These are phyloP conservation scores for Nigrograna mackinnonii DNA, from an alignment of 2,329 filamentous ascomycete genomes.

Conservation along the genomic window DNA sequence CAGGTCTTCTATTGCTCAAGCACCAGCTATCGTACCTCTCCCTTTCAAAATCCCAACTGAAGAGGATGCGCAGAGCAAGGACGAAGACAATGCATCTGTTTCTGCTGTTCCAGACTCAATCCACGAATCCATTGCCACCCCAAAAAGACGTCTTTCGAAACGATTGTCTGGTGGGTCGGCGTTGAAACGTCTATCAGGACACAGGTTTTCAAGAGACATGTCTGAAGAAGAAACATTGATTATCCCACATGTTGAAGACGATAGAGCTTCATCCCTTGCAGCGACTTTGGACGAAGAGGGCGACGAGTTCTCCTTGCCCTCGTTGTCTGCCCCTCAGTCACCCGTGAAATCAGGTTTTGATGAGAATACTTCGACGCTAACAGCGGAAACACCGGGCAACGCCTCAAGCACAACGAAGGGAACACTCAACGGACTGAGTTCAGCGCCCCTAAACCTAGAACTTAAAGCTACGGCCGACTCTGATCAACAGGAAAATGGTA, in stretches of 20 bases:
- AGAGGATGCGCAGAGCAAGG: slow-evolving; percentile 46
- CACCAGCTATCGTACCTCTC: slow-evolving; percentile 62
- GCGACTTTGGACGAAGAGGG: slow-evolving; percentile 65
- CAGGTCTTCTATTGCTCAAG: slow-evolving; percentile 39
- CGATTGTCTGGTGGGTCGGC: slow-evolving; percentile 33
- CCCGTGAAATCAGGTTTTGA: slow-evolving; percentile 20
- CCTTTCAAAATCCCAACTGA: slow-evolving; percentile 65
- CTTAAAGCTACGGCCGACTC: not conserved
- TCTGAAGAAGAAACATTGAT: slow-evolving; percentile 41
- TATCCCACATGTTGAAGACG: slow-evolving; percentile 37
- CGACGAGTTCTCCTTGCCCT: slow-evolving; percentile 42
- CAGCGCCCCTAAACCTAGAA: not conserved
- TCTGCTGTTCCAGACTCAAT: slow-evolving; percentile 55
- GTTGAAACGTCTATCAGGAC: slow-evolving; percentile 24
- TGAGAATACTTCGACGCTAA: not conserved
- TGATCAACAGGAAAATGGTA: not conserved
- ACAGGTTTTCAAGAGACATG: slow-evolving; percentile 16
- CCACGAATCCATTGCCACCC: slow-evolving; percentile 9
- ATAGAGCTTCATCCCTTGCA: slow-evolving; percentile 52
- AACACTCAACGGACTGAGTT: not conserved
- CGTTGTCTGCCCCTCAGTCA: slow-evolving; percentile 30
- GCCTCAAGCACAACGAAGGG: not conserved
- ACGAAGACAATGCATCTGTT: slow-evolving; percentile 57
- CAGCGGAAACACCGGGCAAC: not conserved
- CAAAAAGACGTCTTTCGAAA: slow-evolving; percentile 37